Evolutionary conservation across 108 stramenopile species (phyloP).

Genomic region (Stephanodiscus minutulus): DNA sequence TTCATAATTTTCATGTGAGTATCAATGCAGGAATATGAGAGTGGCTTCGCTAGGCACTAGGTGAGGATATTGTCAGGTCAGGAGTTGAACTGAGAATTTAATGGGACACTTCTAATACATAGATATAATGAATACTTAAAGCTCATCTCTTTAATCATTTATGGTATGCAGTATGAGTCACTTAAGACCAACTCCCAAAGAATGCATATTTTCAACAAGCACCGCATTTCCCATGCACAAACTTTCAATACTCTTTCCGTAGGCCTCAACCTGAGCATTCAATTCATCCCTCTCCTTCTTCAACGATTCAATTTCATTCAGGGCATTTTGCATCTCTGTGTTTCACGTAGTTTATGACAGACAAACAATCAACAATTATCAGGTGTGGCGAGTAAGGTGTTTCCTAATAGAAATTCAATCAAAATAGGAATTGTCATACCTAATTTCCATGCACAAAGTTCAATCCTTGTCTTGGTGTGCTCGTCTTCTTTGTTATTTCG

Average conservation of each 20-base stretch:
- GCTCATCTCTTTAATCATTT: too few species aligned
- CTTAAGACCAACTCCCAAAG: neutral
- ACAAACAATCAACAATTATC: neutral
- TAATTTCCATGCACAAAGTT: slow-evolving; percentile 50
- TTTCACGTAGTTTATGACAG: neutral
- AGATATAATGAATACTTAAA: too few species aligned
- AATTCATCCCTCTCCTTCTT: slow-evolving; percentile 45
- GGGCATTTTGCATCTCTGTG: slow-evolving; percentile 51
- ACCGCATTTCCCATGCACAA: slow-evolving; percentile 11
- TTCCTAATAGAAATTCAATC: neutral
- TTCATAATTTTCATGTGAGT: too few species aligned
- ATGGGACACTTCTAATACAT: too few species aligned
- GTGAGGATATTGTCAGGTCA: too few species aligned
- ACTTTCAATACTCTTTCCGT: slow-evolving; percentile 24
- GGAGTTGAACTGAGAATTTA: too few species aligned
- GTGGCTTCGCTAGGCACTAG: too few species aligned
- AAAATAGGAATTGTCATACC: neutral
- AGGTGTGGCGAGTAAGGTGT: neutral
- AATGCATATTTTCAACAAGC: slow-evolving; percentile 3
- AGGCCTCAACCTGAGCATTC: slow-evolving; percentile 25
- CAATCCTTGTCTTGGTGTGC: slow-evolving; percentile 30
- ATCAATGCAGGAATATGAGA: too few species aligned
- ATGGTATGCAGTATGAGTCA: too few species aligned
- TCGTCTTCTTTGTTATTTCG: slow-evolving; percentile 20
- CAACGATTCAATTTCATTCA: slow-evolving; percentile 51